Evolutionary conservation across 1,284 basidiomycete genomes (phyloP).

Genomic region (Fomitopsis palustris): DNA sequence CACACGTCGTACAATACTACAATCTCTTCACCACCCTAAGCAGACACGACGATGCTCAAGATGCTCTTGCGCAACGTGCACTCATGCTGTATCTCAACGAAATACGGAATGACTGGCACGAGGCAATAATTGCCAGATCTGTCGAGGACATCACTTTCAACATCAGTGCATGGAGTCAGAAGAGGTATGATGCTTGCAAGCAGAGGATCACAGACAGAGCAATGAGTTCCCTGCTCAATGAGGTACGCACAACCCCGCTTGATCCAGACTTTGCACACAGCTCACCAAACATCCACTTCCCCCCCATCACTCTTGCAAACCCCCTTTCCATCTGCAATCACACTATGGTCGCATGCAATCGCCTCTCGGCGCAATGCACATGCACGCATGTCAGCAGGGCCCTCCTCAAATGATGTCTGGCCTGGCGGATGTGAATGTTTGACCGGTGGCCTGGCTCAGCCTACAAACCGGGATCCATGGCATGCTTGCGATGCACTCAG

Average conservation of each 20-base stretch:
- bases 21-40: background rate
- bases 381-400: too few relatives aligned
- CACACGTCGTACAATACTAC: background rate
- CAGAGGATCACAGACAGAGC: background rate
- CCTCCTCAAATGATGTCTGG: too few relatives aligned
- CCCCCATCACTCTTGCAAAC: too few relatives aligned
- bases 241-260: background rate
- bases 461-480: too few relatives aligned
- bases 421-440: too few relatives aligned
- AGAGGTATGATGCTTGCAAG: background rate
- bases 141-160: background rate
- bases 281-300: too few relatives aligned
- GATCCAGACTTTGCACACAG: too few relatives aligned
- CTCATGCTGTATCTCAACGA: background rate
- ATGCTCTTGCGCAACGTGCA: background rate
- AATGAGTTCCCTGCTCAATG: background rate
- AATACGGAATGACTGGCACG: background rate
- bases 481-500: too few relatives aligned
- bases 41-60: background rate
- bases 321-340: too few relatives aligned
- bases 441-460: too few relatives aligned
- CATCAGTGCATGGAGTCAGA: background rate
- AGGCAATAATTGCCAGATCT: background rate
- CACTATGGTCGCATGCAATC: too few relatives aligned
- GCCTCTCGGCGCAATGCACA: too few relatives aligned